Evolutionary conservation across 192 early-diverging fungal species (phyloP).

Genomic region (Geosiphon pyriformis): DNA sequence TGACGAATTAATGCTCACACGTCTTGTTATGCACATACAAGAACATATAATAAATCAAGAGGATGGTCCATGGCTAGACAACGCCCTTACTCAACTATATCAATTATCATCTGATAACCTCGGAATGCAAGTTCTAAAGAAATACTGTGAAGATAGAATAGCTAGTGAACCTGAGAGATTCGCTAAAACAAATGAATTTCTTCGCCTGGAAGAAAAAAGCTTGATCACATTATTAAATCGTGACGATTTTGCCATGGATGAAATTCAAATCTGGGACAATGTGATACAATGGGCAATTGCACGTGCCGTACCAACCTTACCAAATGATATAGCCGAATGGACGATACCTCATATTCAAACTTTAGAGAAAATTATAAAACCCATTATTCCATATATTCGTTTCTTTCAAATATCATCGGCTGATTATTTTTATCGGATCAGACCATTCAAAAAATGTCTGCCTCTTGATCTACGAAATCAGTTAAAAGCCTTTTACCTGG

Average conservation of each 20-base stretch:
- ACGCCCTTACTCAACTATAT: constrained; percentile 3
- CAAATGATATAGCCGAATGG: not conserved
- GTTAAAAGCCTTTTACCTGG: not conserved
- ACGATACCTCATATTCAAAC: not conserved
- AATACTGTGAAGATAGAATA: not conserved
- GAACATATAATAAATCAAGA: constrained; percentile 3
- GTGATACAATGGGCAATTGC: constrained; percentile 9
- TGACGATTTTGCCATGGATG: constrained; percentile 12
- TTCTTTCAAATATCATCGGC: constrained; percentile 6
- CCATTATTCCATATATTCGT: not conserved
- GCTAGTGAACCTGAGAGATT: not conserved
- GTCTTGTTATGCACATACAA: constrained; percentile 13
- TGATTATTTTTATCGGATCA: constrained; percentile 13
- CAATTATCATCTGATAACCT: constrained; percentile 1
- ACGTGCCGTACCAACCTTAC: not conserved
- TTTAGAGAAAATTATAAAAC: not conserved
- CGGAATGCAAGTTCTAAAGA: not conserved
- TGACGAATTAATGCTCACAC: constrained; percentile 12
- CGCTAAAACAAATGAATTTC: not conserved
- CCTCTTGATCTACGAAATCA: constrained; percentile 6
- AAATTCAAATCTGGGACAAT: constrained; percentile 16
- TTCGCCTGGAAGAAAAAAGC: not conserved
- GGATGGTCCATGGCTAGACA: not conserved
- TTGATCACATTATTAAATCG: constrained; percentile 2
- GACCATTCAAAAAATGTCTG: constrained; percentile 7